These are phyloP conservation scores for Nannizziopsis barbatae DNA, from an alignment of 2,329 filamentous ascomycete genomes.

Conservation along the genomic window DNA sequence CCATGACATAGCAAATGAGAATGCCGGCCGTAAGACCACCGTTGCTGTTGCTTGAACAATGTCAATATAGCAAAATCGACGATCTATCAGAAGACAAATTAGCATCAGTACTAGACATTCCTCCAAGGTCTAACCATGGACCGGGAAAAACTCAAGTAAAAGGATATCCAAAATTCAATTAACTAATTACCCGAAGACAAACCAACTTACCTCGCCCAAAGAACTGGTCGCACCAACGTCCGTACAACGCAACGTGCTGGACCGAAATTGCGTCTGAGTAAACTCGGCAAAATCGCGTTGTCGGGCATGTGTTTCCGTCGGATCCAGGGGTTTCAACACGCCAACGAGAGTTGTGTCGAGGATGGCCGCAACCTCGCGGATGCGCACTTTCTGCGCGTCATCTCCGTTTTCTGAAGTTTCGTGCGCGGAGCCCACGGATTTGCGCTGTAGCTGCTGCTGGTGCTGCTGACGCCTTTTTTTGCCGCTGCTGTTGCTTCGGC, in stretches of 20 bases:
- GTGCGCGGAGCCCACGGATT: background rate
- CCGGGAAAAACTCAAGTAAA: too few relatives aligned
- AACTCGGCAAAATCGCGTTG: constrained; percentile 50
- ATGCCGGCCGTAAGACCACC: constrained; percentile 42
- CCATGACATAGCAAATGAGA: constrained; percentile 76
- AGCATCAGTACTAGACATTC: background rate
- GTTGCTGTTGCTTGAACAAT: constrained; percentile 53
- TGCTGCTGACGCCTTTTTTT: background rate
- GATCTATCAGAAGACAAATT: constrained; percentile 41
- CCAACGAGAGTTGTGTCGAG: constrained; percentile 63
- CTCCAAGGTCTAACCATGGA: too few relatives aligned
- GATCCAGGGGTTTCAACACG: constrained; percentile 26
- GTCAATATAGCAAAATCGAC: constrained; percentile 67
- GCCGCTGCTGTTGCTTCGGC: background rate
- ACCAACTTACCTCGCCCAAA: constrained; percentile 55
- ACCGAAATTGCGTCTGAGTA: constrained; percentile 47
- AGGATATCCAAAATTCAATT: too few relatives aligned
- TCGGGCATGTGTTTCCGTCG: constrained; percentile 28
- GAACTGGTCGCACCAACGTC: constrained; percentile 38
- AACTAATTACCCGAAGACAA: too few relatives aligned
- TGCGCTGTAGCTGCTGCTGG: background rate
- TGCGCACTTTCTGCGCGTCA: background rate
- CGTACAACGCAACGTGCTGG: constrained; percentile 24
- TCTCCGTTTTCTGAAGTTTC: background rate
- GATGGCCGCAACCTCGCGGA: constrained; percentile 39